Conservation (phyloP, 2,329 filamentous ascomycete genomes). For the Lasiodiplodia sp. region DNA sequence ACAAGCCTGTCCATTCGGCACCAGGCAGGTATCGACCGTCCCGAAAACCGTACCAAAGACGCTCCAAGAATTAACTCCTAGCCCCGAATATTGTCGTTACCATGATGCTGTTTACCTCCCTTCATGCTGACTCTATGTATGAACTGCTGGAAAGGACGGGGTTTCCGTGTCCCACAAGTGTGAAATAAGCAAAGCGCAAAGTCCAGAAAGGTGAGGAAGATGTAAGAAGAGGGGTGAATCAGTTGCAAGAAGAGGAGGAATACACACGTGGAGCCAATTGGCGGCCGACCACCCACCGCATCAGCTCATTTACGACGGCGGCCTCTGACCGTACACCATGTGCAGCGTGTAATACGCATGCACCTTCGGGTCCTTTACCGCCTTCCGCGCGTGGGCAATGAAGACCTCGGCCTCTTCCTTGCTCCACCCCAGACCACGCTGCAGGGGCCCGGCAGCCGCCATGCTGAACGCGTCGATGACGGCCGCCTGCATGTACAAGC, state of each 20-base stretch:
- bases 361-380: conserved; percentile 41
- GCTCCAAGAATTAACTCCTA: background rate
- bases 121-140: conserved; percentile 18
- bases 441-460: conserved; percentile 17
- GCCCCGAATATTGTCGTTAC: background rate
- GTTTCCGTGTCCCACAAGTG: background rate
- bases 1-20: background rate
- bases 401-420: conserved; percentile 38
- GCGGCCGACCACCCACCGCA: background rate
- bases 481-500: conserved; percentile 39
- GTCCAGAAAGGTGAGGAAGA: background rate
- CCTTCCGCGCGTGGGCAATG: conserved; percentile 46
- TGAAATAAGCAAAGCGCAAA: background rate
- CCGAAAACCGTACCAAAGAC: background rate
- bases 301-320: background rate
- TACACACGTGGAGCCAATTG: background rate
- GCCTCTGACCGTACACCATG: conserved; percentile 24
- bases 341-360: conserved; percentile 42
- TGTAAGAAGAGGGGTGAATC: background rate
- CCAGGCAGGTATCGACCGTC: background rate
- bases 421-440: conserved; percentile 24
- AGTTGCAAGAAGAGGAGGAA: conserved; percentile 3
- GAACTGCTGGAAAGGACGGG: conserved; percentile 14
- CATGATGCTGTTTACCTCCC: background rate
- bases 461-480: conserved; percentile 28